phyloP scores from a whole-genome alignment of 768 basidiomycete species.

The Mycena rebaudengoi region DNA sequence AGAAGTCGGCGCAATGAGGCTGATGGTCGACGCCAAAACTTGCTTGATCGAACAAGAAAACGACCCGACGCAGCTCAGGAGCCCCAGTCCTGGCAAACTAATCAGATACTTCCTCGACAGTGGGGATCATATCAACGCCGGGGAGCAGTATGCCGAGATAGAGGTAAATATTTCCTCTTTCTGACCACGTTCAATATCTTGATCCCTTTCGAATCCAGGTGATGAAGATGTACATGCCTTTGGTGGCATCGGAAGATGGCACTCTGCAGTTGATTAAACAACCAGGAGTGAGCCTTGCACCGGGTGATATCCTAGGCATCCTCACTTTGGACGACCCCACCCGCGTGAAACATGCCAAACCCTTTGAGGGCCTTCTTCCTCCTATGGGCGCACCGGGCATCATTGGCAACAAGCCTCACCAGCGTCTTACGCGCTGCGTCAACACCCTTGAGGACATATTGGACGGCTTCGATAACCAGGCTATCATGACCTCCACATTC shows the following conservation, averaged over 20 bases:
- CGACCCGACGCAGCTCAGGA: constrained; percentile 96
- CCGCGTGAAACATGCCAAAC: constrained; percentile 97
- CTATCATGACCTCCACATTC: constrained; percentile 85
- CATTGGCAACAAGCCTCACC: constrained; percentile 89
- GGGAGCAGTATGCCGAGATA: constrained; percentile 97
- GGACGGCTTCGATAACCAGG: constrained; percentile 96
- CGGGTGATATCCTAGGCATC: constrained; percentile 97
- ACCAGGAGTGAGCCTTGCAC: constrained; percentile 94
- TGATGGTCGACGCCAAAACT: constrained; percentile 98
- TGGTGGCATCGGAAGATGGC: constrained; percentile 94
- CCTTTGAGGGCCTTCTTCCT: constrained; percentile 94
- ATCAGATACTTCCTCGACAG: constrained; percentile 95
- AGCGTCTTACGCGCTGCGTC: constrained; percentile 78
- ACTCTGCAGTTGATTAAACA: constrained; percentile 96
- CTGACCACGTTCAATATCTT: background rate
- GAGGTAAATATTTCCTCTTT: constrained; percentile 65
- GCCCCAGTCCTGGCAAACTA: constrained; percentile 96
- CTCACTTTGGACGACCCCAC: constrained; percentile 94
- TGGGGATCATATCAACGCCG: constrained; percentile 96
- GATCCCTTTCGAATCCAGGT: constrained; percentile 54
- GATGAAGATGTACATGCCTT: constrained; percentile 99
- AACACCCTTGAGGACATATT: constrained; percentile 89
- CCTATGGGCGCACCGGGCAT: constrained; percentile 87
- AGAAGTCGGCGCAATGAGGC: constrained; percentile 91
- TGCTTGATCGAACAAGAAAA: constrained; percentile 99